Percentiles rank a stretch among this genome's conserved stretches.
Evolutionary conservation across 2,329 filamentous ascomycete genomes (phyloP).

Genomic region (Trichoderma sp.): DNA sequence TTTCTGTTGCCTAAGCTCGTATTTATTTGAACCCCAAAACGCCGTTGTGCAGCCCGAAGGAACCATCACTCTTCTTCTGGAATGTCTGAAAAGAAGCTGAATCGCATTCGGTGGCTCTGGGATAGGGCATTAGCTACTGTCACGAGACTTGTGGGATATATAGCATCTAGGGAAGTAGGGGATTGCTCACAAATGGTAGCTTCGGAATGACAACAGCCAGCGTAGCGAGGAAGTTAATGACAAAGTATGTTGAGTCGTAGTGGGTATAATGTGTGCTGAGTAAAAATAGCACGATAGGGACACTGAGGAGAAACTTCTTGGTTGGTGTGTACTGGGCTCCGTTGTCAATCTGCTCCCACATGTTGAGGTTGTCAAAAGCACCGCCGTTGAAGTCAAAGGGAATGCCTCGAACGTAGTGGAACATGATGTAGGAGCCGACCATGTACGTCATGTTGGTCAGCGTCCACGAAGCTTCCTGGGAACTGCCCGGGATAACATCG

Average conservation of each 20-base stretch:
- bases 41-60: slow-evolving; percentile 19
- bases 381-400: slow-evolving; percentile 99
- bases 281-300: slow-evolving; percentile 91
- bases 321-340: slow-evolving; percentile 97
- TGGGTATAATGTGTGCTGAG: slow-evolving; percentile 99
- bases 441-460: slow-evolving; percentile 99
- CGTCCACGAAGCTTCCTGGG: slow-evolving; percentile 98
- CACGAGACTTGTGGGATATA: not conserved
- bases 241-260: slow-evolving; percentile 95
- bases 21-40: slow-evolving; percentile 20
- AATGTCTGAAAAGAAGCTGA: slow-evolving; percentile 70
- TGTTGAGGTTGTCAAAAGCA: slow-evolving; percentile 98
- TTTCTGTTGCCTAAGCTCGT: slow-evolving; percentile 21
- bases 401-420: slow-evolving; percentile 96
- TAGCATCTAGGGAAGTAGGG: not conserved
- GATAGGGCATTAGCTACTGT: slow-evolving; percentile 29
- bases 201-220: slow-evolving; percentile 95
- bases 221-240: slow-evolving; percentile 93
- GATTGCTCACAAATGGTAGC: slow-evolving; percentile 78
- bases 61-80: slow-evolving; percentile 55
- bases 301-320: slow-evolving; percentile 95
- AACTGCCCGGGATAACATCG: slow-evolving; percentile 93
- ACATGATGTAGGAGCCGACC: slow-evolving; percentile 99
- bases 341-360: slow-evolving; percentile 99
- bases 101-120: slow-evolving; percentile 76